Base-by-base conservation (phyloP, 345 rosid genomes). In the Eucalyptus paniculata region DNA sequence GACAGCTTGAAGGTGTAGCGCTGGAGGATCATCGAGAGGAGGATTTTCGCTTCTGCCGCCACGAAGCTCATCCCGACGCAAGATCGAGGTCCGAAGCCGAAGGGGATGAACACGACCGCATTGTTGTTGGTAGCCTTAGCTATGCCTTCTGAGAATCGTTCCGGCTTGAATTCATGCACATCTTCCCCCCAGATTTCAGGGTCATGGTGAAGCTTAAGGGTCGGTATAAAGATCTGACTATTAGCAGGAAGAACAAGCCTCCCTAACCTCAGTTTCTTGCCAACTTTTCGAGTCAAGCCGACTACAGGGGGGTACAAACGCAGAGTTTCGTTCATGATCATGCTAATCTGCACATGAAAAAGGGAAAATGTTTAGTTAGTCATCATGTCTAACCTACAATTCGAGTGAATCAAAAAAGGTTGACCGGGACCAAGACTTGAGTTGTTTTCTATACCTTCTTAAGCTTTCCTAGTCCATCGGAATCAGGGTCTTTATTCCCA, bases 11-110 rank as follows among this genome's bases (percentile, higher is more conserved):
- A 90, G 45, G 47, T 86, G 87, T 91, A 93, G 7, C 90, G 89
- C 26, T 92, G 93, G 18, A 94, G 93, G 54, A 94, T 93, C 94
- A 94, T 92, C 3, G 93, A 91, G 15, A 94, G 90, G 10, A 91
- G 91, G 37, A 90, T 69, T 91, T 93, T 93, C 3, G 87, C 69
- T 89, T 93, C 94, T 5, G 90, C 23, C 1, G n/a, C 69, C 12
- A 94, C 92, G 47, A 94, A 92, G 91, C 88, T 92, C 87, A 89
- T 81, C 26, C 95, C 94, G 2, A 89, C 95, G 51, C 94, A 94
- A 69, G n/a, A 90, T 72, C 93, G 87, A 28, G 90, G 92, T 86
- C 95, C 95, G 47, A 91, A 58, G 28, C 94, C 90, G 17, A 93
- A 94, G 3, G 95, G 93, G 47, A 93, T 10, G 88, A 88, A 93